A percentile compares a stretch with the other conserved stretches of the same genome.
These are phyloP conservation scores for Sporothrix variecibatus DNA, from an alignment of 2,329 filamentous ascomycete species.

Conservation along the genomic window DNA sequence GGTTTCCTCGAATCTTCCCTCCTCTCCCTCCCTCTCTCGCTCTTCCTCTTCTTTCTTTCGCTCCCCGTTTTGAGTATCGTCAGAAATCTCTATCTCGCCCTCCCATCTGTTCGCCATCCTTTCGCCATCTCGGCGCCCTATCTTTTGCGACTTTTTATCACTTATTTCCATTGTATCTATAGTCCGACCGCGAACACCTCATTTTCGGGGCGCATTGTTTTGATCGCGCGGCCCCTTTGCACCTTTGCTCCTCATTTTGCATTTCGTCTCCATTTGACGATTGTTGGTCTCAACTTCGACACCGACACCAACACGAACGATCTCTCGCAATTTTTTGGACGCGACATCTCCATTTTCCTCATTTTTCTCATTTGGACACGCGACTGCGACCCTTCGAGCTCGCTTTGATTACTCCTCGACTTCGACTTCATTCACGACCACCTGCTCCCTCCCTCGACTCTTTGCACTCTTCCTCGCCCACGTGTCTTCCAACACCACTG, in stretches of 20 bases:
- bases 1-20: slow-evolving; percentile 23
- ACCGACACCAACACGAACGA: not conserved
- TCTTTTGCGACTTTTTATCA: not conserved
- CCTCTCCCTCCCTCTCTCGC: slow-evolving; percentile 14
- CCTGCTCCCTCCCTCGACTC: not conserved
- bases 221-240: not conserved
- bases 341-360: not conserved
- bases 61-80: slow-evolving; percentile 15
- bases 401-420: not conserved
- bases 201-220: slow-evolving; percentile 9
- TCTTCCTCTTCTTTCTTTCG: slow-evolving; percentile 18
- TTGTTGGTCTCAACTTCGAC: not conserved
- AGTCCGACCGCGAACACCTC: not conserved
- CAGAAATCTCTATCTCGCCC: slow-evolving; percentile 1
- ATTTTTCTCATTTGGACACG: not conserved
- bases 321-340: not conserved
- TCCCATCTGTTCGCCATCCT: slow-evolving; percentile 22
- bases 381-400: not conserved
- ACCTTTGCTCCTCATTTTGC: not conserved
- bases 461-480: slow-evolving; percentile 9
- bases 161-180: not conserved
- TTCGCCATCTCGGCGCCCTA: not conserved
- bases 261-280: not conserved
- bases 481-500: slow-evolving; percentile 22
- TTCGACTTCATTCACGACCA: not conserved